Evolutionary conservation across 768 basidiomycete genomes (phyloP).

Genomic region (Cubamyces lactineus): DNA sequence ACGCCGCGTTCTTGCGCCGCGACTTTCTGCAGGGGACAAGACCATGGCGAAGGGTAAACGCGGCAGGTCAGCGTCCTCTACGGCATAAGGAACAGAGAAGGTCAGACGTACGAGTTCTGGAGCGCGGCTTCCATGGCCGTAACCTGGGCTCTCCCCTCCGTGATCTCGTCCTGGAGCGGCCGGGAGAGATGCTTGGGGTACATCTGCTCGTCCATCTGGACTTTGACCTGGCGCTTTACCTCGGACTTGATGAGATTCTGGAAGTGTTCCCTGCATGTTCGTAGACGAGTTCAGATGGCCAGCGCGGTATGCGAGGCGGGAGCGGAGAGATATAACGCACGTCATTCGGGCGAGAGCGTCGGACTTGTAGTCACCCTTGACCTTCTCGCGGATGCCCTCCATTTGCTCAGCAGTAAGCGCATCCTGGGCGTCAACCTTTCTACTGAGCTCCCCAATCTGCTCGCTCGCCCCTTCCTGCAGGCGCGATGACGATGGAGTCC

Average conservation of each 20-base stretch:
- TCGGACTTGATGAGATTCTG: conserved; percentile 42
- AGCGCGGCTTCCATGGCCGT: conserved; percentile 48
- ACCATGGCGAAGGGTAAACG: background rate
- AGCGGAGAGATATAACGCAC: background rate
- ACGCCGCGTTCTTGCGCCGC: conserved; percentile 49
- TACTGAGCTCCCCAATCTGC: background rate
- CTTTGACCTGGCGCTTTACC: conserved; percentile 46
- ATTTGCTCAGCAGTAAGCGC: background rate
- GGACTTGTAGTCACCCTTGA: background rate
- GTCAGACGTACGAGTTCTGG: conserved; percentile 54
- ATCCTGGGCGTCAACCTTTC: background rate
- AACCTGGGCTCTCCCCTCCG: conserved; percentile 48
- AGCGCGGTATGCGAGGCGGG: background rate
- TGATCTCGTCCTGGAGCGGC: conserved; percentile 47
- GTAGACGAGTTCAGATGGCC: background rate
- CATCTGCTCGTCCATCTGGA: conserved; percentile 54
- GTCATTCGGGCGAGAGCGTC: background rate
- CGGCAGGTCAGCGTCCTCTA: background rate
- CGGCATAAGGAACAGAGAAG: background rate
- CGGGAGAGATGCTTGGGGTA: conserved; percentile 48
- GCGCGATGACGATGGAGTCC: no score
- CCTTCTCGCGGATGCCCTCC: background rate
- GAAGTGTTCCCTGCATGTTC: background rate
- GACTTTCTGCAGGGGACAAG: conserved; percentile 44
- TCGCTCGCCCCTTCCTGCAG: background rate